Percentiles rank a stretch among this genome's conserved stretches.
phyloP scores from a whole-genome alignment of 2,329 filamentous ascomycete genomes.

The Pleoardoris graminearum region DNA sequence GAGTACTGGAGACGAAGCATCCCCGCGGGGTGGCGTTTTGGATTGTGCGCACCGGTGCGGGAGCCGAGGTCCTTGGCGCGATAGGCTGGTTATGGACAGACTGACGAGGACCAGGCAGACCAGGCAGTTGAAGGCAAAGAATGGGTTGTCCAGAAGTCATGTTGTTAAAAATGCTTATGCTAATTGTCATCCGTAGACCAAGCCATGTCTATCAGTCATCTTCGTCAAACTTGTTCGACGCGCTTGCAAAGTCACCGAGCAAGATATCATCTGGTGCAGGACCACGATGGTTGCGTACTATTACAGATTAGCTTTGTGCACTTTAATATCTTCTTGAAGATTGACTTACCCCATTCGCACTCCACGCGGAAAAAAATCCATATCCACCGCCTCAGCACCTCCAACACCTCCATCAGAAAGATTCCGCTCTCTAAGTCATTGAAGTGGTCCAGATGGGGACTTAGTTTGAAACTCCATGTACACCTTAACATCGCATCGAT shows the following conservation, averaged over 20 bases:
- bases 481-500: conserved; percentile 82
- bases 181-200: background rate
- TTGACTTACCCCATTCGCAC: conserved; percentile 77
- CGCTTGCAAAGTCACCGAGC: conserved; percentile 64
- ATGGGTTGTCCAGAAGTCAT: too few relatives aligned
- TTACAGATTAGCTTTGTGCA: conserved; percentile 27
- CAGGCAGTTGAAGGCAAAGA: too few relatives aligned
- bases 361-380: conserved; percentile 98
- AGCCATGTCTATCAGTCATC: conserved; percentile 46
- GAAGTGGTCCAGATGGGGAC: conserved; percentile 78
- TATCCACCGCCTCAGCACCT: conserved; percentile 87
- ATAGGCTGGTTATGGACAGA: background rate
- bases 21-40: too few relatives aligned
- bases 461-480: conserved; percentile 89
- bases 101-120: too few relatives aligned
- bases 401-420: conserved; percentile 82
- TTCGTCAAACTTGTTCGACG: conserved; percentile 61
- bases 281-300: conserved; percentile 59
- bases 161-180: conserved; percentile 8
- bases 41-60: too few relatives aligned
- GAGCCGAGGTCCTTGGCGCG: background rate
- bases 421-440: conserved; percentile 87
- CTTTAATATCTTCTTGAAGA: background rate
- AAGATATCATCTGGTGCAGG: conserved; percentile 70
- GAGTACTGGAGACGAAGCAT: too few relatives aligned